Evolutionary conservation across 768 basidiomycete species (phyloP), one percentile per base, ranked within the genome.

Genomic region (Hydnomerulius pinastri): DNA sequence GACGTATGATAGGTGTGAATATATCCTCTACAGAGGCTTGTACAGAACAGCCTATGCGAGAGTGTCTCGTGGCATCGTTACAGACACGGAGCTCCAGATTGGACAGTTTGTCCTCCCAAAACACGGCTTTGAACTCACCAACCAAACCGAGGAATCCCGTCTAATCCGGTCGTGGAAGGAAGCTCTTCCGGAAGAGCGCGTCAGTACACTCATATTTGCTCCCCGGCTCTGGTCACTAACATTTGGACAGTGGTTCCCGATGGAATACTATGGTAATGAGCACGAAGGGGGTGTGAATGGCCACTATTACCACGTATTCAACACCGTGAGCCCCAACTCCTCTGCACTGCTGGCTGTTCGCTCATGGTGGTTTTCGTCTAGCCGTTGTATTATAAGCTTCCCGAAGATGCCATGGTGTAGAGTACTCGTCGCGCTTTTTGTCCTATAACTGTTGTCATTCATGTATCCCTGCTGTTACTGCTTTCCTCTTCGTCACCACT

Each of bases 11-110:
- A 87, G 90, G 89, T 96, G 92, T 71, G 90, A 95, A 73, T 95
- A 95, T 62, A 91, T 96, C 43, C 71, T 91, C 21, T 95, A 91
- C 64, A 81, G 92, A 10, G 90, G 86, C 2, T 60, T 92, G 21
- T 86, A 90, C 62, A 77, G 88, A 15, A 90, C 87, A 3, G 73
- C 85, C n/a, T 95, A 91, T 63, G 92, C 87, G 0, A 80, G 92
- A 15, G 68, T 96, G 15, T 90, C 91, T 10, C 80, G 90, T 17
- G 85, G 90, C 20, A 83, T 83, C 28, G 87, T 96, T 55, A 93
- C 90, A 21, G 93, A 96, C 61, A 95, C 93, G 1, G 92, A 95
- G 61, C 76, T 93, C 44, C 93, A 93, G 68, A 82, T 95, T 30
- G 92, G 85, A 10, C 90, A 90, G 66, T 95, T 93, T 62, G 77